Percentiles rank a stretch among this genome's conserved stretches.
Evolutionary conservation across 2,329 filamentous ascomycete species (phyloP).

Genomic region (Geosmithia flava): DNA sequence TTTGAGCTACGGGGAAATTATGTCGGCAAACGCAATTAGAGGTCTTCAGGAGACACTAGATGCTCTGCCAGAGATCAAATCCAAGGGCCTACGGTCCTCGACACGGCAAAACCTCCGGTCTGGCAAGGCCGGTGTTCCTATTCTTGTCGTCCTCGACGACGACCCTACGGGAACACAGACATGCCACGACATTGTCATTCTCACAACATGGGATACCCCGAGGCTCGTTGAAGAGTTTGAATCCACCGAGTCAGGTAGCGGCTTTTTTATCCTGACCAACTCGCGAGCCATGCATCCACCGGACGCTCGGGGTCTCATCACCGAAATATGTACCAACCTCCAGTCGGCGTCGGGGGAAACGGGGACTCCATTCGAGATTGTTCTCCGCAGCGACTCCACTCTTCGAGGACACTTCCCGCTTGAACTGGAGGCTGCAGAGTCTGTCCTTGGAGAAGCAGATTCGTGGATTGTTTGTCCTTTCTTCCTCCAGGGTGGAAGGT

Average conservation of each 20-base stretch:
- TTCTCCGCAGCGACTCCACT: conserved; percentile 44
- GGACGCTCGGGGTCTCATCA: conserved; percentile 32
- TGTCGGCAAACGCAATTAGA: no score
- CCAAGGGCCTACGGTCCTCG: no score
- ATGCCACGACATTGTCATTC: conserved; percentile 31
- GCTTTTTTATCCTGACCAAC: conserved; percentile 47
- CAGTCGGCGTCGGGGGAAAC: conserved; percentile 26
- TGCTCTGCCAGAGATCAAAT: no score
- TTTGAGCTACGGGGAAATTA: no score
- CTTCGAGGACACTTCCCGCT: conserved; percentile 43
- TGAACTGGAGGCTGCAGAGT: conserved; percentile 37
- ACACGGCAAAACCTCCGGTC: no score
- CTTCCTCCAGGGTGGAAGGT: conserved; percentile 44
- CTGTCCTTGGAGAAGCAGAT: conserved; percentile 34
- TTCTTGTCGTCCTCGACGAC: conserved; percentile 34
- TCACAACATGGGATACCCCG: conserved; percentile 37
- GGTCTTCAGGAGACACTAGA: no score
- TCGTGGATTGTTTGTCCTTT: conserved; percentile 45
- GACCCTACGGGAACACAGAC: conserved; percentile 49
- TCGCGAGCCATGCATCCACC: conserved; percentile 39
- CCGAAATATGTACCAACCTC: conserved; percentile 37
- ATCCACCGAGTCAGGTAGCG: no score
- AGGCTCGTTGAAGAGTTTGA: conserved; percentile 31
- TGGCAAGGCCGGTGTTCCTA: no score
- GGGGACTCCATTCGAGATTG: conserved; percentile 34